Base-by-base conservation (phyloP, 805 yeast species). In the Sugiyamaella mastotermitis region DNA sequence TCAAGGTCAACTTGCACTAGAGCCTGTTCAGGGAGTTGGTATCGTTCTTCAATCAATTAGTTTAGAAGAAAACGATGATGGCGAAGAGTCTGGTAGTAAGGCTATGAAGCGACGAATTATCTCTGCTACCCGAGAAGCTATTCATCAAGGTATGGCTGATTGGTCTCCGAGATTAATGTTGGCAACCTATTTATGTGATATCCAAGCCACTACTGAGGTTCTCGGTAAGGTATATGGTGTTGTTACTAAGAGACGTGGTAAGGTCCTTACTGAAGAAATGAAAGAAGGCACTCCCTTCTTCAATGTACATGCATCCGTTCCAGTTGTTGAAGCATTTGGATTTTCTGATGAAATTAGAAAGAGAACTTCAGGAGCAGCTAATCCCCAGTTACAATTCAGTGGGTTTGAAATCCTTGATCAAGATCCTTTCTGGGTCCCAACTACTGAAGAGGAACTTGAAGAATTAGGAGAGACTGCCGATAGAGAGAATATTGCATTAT, bases 401-500 rank as follows among this genome's bases (percentile, higher is more conserved):
- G 97, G 97, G 1, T 92, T 74, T 57, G 92, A 87, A 52, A 66
- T 80, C 46, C 74, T 90, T 36, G 94, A 87, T 47, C 74, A 82
- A 48, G 97, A 92, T 66, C 99, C 99, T 31, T 92, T 83, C 69
- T 92, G 99, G 99, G 95, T 92, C 11, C 99, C 99, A 10, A 84
- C 92, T 2, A 92, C 98, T 0, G 97, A 85, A 51, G 97, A 87
- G 58, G 98, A 92, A 58, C 62, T 92, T 32, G 97, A 92, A 57
- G 94, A 86, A 42, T 66, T 85, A 31, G 99, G 99, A 19, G 95
- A 85, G 47, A 74, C 75, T 48, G 94, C 96, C 1, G 98, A 92
- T 50, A 74, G 83, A 52, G 97, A 86, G 53, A 92, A 92, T 54
- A 68, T 88, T 46, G 97, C 97, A 0, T 74, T 94, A 57, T 71